Percentiles rank a stretch among this genome's conserved stretches.
phyloP scores from a whole-genome alignment of 345 rosid species.

The Brassica rapa region DNA sequence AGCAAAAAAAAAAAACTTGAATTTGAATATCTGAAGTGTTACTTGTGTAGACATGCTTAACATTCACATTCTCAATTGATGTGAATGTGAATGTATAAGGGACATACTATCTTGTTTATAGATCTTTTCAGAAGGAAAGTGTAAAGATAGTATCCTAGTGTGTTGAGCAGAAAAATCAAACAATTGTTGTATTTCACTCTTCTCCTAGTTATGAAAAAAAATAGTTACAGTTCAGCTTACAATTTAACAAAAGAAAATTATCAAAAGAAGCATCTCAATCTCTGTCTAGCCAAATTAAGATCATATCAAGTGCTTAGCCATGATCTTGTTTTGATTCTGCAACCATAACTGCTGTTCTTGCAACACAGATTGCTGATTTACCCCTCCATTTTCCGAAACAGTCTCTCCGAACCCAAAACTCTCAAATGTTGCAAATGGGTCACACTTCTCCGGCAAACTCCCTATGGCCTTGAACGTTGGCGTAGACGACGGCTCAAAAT shows the following conservation, averaged over 20 bases:
- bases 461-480: constrained; percentile 35
- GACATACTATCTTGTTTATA: too few species aligned
- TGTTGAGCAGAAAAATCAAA: background rate
- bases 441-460: constrained; percentile 32
- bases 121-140: too few species aligned
- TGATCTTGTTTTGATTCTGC: constrained; percentile 70
- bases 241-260: background rate
- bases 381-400: constrained; percentile 30
- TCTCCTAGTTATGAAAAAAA: constrained; percentile 25
- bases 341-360: constrained; percentile 71
- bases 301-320: constrained; percentile 55
- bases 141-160: background rate
- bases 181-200: constrained; percentile 20
- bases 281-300: constrained; percentile 16
- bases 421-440: constrained; percentile 54
- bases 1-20: too few species aligned
- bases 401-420: constrained; percentile 34
- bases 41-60: too few species aligned
- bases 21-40: too few species aligned
- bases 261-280: constrained; percentile 25
- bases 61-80: too few species aligned
- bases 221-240: constrained; percentile 14
- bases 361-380: constrained; percentile 46
- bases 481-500: constrained; percentile 34
- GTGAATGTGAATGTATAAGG: too few species aligned